Base-by-base conservation (phyloP, 2,329 filamentous ascomycete genomes). In the Clarireedia homoeocarpa region DNA sequence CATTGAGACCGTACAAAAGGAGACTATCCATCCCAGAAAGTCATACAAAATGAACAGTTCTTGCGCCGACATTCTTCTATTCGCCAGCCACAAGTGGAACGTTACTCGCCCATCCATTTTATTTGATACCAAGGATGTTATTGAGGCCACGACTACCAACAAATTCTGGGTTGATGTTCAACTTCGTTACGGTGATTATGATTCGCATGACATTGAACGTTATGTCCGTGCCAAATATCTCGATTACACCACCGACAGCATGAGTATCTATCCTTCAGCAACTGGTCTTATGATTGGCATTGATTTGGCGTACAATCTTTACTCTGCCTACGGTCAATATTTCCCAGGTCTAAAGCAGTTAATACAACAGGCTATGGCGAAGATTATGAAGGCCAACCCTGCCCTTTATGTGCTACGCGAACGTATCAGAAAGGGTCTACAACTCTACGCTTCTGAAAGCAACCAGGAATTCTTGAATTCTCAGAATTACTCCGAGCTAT, bases 31-130 rank as follows among this genome's bases (percentile, higher is more conserved):
- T 77, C 94, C 94, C 52, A 83, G 94, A 82, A 99, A 99, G 75
- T 96, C 91, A 4, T 99, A 99, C 83, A 99, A 99, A 83, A 99
- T 99, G 94, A 99, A 99, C 78, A 96, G 91, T 67, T 97, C 92
- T 57, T 97, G 94, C 67, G 94, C 95, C 4, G 94, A 99, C 71
- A 96, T 99, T 61, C 79, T 97, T 54, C 81, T 99, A 9, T 99
- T 99, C 69, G 92, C 94, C 39, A 95, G 88, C 62, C 94, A 97
- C 76, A 99, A 97, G 72, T 99, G 95, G 95, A 97, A 95, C 61
- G 91, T 99, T 52, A 96, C 91, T 0, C 81, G 89, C 2, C 95
- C 94, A 1, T 97, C 92, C 3, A 82, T 96, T 65, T 77, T 99
- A 3, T 96, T 95, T 69, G 94, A 99, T 66, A 96, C 90, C 51